Base-by-base conservation (phyloP, 2,329 filamentous ascomycete species). In the Ophiostoma sp. region DNA sequence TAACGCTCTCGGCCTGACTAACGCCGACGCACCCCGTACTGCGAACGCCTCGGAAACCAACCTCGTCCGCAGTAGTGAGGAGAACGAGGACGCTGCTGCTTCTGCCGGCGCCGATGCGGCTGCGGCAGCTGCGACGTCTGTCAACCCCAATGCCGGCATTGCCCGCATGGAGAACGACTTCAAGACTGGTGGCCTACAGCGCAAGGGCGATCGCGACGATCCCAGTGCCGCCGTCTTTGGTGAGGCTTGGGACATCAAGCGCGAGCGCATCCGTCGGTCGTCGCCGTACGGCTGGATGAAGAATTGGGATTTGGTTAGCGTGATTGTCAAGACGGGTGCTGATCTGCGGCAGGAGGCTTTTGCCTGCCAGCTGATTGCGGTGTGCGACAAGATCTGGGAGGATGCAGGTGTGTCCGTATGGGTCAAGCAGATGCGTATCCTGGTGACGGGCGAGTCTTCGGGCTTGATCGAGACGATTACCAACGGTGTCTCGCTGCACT, bases 101-200 rank as follows among this genome's bases (percentile, higher is more conserved):
- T 52, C 68, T 2, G 66, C 66, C 1, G 59, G 71, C 1, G 70
- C 61, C 3, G 75, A 83, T 19, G 84, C 83, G 8, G 80, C 84
- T 0, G 84, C 76, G 2, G 72, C 77, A 3, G 79, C 79, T 50
- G 3, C 83, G 84, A 78, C 86, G 19, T 83, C 83, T 33, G 85
- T 91, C 74, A 93, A 92, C 77, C 86, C 90, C 17, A 92, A 89
- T 73, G 92, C 92, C 11, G 93, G 93, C 73, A 90, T 92, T 71
- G 93, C 93, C 72, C 88, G 93, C 73, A 96, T 96, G 93, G 93
- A 96, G 80, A 96, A 96, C 79, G 93, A 96, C 80, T 88, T 94
- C 81, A 95, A 94, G 84, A 96, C 93, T 17, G 93, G 92, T 76
- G 93, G 93, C 72, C 90, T 96, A 17, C 91, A 93, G 79, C 89